Base-by-base conservation (phyloP, 1,284 basidiomycete species). In the Coniferiporia weirii region DNA sequence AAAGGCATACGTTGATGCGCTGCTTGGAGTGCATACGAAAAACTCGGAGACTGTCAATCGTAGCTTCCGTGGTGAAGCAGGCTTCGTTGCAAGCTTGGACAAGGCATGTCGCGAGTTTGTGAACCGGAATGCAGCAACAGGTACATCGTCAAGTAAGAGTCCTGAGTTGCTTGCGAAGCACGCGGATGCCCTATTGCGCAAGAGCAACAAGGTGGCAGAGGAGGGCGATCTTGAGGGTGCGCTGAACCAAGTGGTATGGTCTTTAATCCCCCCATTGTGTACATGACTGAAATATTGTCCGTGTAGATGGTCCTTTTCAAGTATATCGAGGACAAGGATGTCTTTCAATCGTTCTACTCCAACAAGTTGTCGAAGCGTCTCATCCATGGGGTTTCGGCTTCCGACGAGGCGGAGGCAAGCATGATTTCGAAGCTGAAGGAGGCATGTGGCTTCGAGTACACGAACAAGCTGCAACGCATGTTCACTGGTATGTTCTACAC, bases 371-470 rank as follows among this genome's bases (percentile, higher is more conserved):
- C 95, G 49, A 93, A 93, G 70, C 93, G 97, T 66, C 84, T 99
- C 38, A 95, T 99, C 65, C 89, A 94, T 67, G 87, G 87, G 38
- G 85, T 91, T 19, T 98, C 95, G 19, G 94, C 95, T 4, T 98
- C 95, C 3, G 96, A 98, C 68, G 97, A 99, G 75, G 90, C 89
- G 22, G 97, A 99, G 72, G 90, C 92, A 32, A 95, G 90, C 73
- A 99, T 99, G 97, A 99, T 99, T 66, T 91, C 95, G 57, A 97
- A 98, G 76, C 76, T 99, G 66, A 99, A 99, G 81, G 97, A 98
- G 71, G 90, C 93, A 9, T 98, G 93, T 66, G 97, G 97, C 64
- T 98, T 96, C 80, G 97, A 99, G 70, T 99, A 98, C 75, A 98
- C 97, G 52, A 93, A 91, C 80, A 98, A 98, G 75, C 83, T 99